Conservation (phyloP, 805 yeast genomes). For the Hagleromyces aurorensis region DNA sequence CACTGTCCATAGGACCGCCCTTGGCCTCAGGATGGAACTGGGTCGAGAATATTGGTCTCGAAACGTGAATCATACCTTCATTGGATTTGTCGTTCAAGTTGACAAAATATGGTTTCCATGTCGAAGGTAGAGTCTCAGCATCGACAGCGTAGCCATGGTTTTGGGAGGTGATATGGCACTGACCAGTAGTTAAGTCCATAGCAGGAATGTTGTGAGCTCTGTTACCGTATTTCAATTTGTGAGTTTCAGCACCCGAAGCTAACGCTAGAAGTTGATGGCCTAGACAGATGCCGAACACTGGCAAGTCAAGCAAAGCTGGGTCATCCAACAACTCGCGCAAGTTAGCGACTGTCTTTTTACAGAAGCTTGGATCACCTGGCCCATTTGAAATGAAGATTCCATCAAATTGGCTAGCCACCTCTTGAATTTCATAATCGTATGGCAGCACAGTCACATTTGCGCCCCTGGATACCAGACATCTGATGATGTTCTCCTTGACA, state of each 20-base stretch:
- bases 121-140: constrained; percentile 59
- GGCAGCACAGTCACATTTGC: constrained; percentile 97
- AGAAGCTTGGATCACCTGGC: constrained; percentile 96
- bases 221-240: constrained; percentile 94
- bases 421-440: constrained; percentile 86
- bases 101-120: constrained; percentile 81
- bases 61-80: constrained; percentile 91
- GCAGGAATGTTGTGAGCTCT: constrained; percentile 99
- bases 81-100: constrained; percentile 93
- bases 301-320: constrained; percentile 48
- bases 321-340: constrained; percentile 63
- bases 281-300: constrained; percentile 94
- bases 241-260: constrained; percentile 89
- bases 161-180: constrained; percentile 96
- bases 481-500: constrained; percentile 92
- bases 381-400: constrained; percentile 94
- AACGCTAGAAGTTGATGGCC: constrained; percentile 96
- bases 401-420: constrained; percentile 85
- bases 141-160: constrained; percentile 99
- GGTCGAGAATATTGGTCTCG: constrained; percentile 87
- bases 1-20: constrained; percentile 96
- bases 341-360: constrained; percentile 67
- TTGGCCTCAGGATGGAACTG: constrained; percentile 99
- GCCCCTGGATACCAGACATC: constrained; percentile 91
- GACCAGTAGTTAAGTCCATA: constrained; percentile 78